Conservation (phyloP, 1,139 yeast species). For the Schwanniomyces etchellsii region DNA sequence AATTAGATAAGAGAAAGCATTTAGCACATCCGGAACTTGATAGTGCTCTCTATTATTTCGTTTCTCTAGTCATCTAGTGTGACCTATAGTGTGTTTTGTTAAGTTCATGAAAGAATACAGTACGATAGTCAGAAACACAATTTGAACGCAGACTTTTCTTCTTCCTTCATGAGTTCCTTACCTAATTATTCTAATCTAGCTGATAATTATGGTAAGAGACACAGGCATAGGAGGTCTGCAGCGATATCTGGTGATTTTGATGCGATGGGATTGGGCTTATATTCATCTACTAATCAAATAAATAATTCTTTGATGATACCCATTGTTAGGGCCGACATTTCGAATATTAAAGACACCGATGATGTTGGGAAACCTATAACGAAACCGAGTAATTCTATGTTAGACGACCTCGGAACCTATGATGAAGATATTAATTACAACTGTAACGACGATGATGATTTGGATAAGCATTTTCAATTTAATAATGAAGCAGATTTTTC, state of each 20-base stretch:
- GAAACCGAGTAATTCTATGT: background rate
- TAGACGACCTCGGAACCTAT: background rate
- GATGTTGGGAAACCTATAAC: background rate
- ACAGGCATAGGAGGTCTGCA: conserved; percentile 64
- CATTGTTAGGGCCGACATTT: background rate
- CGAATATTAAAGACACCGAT: conserved; percentile 1
- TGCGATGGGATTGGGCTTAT: conserved; percentile 34
- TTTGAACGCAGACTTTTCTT: too few relatives aligned
- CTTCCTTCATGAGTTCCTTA: conserved; percentile 9
- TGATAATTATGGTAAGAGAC: conserved; percentile 30
- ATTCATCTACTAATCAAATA: conserved; percentile 17
- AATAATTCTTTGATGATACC: conserved; percentile 3
- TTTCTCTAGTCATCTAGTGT: too few relatives aligned
- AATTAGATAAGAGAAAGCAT: too few relatives aligned
- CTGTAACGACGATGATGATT: too few relatives aligned
- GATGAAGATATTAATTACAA: background rate
- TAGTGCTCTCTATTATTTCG: too few relatives aligned
- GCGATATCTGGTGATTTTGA: conserved; percentile 76
- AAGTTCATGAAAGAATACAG: too few relatives aligned
- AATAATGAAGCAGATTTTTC: conserved; percentile 33
- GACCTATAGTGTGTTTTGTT: too few relatives aligned
- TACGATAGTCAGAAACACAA: too few relatives aligned
- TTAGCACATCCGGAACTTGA: too few relatives aligned
- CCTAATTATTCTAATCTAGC: conserved; percentile 9
- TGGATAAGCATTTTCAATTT: conserved; percentile 23